Conservation (phyloP, 495 filamentous ascomycete genomes). For the Tetracladium setigerum region DNA sequence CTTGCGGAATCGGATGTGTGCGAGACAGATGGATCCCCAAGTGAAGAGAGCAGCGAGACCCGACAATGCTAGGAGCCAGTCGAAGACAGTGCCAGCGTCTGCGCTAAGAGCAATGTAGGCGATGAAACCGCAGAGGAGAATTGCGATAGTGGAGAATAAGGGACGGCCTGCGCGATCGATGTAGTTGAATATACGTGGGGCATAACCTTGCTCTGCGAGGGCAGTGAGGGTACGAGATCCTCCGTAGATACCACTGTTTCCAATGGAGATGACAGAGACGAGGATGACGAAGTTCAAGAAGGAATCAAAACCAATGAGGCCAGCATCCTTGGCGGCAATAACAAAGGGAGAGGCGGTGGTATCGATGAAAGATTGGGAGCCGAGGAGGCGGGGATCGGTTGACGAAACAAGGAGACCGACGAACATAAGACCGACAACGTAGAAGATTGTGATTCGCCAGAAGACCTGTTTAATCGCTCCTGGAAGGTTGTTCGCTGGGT, state of each 20-base stretch:
- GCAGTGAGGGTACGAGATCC: conserved; percentile 64
- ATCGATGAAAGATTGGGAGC: conserved; percentile 35
- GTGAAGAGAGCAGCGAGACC: conserved; percentile 49
- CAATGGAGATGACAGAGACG: conserved; percentile 59
- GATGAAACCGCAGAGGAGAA: conserved; percentile 42
- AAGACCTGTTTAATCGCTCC: conserved; percentile 67
- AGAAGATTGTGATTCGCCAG: conserved; percentile 67
- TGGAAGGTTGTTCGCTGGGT: conserved; percentile 57
- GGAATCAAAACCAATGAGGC: conserved; percentile 55
- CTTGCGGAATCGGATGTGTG: conserved; percentile 51
- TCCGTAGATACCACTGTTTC: conserved; percentile 59
- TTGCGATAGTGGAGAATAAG: conserved; percentile 36
- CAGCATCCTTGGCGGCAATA: conserved; percentile 58
- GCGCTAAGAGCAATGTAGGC: conserved; percentile 42
- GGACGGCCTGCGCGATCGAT: conserved; percentile 53
- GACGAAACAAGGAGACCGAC: conserved; percentile 64
- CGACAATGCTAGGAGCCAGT: conserved; percentile 50
- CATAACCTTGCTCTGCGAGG: conserved; percentile 48
- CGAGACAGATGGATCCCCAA: conserved; percentile 47
- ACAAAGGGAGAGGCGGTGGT: conserved; percentile 68
- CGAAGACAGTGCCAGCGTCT: conserved; percentile 41
- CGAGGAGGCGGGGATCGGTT: conserved; percentile 43
- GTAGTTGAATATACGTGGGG: conserved; percentile 50
- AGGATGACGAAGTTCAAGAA: conserved; percentile 73
- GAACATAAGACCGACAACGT: conserved; percentile 65